Evolutionary conservation across 208 protist genomes (phyloP), one percentile per base, ranked within the genome.

Genomic region (Acanthamoeba triangularis): DNA sequence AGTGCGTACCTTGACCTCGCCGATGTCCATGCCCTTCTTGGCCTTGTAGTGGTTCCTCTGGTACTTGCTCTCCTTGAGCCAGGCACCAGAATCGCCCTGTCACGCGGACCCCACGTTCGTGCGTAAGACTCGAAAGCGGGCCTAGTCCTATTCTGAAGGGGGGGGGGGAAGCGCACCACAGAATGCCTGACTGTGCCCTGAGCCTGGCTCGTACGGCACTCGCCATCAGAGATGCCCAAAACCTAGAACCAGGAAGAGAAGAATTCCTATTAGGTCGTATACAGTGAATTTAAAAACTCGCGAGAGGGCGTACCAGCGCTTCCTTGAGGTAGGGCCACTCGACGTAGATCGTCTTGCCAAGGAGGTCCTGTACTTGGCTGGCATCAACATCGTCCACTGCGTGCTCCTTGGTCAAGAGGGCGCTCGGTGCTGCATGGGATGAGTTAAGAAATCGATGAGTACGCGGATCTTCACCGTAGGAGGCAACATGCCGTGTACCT

Each of bases 31-130:
- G 56, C 88, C 88, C 44, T 76, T 67, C 47, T 93, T 93, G 88
- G 65, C 35, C 59, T 76, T 67, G 88, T 93, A 93, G 41, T 93
- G 33, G 33, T 93, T 93, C 61, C 49, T 69, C 65, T 93, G 88
- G 28, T 93, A 93, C 65, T 93, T 93, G 88, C 88, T 93, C 61
- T 93, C 88, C 65, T 93, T 93, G 20, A 35, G 41, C 88, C 88
- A 93, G 13, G 88, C 88, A 25, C 37, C 35, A 1, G 65, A 74
- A 76, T 93, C 88, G 41, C n/a, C 88, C 59, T 93, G 30, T 30
- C 28, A 16, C 3, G 35, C 30, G 5, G 23, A 1, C 25, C 16
- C 18, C 18, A 20, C 20, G n/a, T 47, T 1, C 4, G 44, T 47
- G 44, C 44, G 44, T 13, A 47, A 47, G 7, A 47, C 44, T 47